A percentile compares a stretch with the other conserved stretches of the same genome.
Conservation (phyloP, 257 asterid species). For the Paulownia fortunei region DNA sequence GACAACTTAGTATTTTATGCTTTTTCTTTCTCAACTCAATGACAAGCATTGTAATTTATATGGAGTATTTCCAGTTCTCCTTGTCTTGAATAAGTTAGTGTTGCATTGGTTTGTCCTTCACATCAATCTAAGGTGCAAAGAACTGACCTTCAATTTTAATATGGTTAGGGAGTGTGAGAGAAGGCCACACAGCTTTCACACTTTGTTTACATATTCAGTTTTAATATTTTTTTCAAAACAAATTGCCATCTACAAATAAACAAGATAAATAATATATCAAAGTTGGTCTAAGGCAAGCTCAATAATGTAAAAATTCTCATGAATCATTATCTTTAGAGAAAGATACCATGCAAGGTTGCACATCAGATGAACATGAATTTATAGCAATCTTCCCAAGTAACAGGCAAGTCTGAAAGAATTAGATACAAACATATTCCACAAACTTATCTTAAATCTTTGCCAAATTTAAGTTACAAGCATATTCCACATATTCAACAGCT, state of each 20-base stretch:
- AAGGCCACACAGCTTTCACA: no score
- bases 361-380: not conserved
- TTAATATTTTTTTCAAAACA: no score
- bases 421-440: constrained; percentile 1
- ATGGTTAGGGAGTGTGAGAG: no score
- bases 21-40: constrained; percentile 1
- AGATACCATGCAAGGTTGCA: not conserved
- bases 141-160: no score
- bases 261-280: no score
- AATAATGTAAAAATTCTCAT: not conserved
- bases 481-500: no score
- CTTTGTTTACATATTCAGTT: no score
- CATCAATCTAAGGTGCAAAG: no score
- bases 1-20: not conserved
- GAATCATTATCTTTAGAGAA: not conserved
- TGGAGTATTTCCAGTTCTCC: not conserved
- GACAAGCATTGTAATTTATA: not conserved
- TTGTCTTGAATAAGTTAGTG: not conserved
- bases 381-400: not conserved
- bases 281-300: not conserved
- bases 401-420: not conserved
- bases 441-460: not conserved
- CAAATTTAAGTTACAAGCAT: no score
- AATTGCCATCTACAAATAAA: not conserved
- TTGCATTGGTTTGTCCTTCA: not conserved